Percentiles rank a stretch among this genome's conserved stretches.
phyloP scores from a whole-genome alignment of 2,329 filamentous ascomycete genomes.

The Aspergillus proliferans region DNA sequence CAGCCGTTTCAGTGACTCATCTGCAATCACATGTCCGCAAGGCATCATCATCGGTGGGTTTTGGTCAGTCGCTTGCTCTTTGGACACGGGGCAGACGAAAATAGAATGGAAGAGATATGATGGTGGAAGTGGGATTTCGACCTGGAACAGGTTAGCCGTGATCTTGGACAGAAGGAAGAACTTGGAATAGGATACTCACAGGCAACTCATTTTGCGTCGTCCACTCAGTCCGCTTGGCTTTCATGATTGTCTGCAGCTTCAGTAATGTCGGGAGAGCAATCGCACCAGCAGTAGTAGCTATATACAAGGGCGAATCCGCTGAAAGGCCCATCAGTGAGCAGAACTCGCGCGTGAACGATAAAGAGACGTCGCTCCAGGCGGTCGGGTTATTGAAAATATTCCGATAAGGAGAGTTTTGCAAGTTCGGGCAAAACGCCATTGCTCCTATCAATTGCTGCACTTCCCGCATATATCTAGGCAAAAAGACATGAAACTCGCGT shows the following conservation, averaged over 20 bases:
- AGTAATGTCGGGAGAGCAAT: slow-evolving; percentile 84
- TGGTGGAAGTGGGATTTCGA: slow-evolving; percentile 60
- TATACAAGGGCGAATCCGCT: slow-evolving; percentile 85
- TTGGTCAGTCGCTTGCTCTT: slow-evolving; percentile 85
- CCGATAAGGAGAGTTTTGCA: slow-evolving; percentile 71
- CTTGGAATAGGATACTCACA: slow-evolving; percentile 46
- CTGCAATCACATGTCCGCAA: slow-evolving; percentile 88
- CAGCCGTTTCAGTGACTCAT: slow-evolving; percentile 72
- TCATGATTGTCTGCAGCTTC: slow-evolving; percentile 83
- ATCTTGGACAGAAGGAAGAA: slow-evolving; percentile 41
- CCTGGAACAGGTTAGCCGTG: slow-evolving; percentile 36
- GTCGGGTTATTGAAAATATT: slow-evolving; percentile 66
- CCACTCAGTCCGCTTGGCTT: slow-evolving; percentile 88
- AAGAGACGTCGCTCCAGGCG: slow-evolving; percentile 75
- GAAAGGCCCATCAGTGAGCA: slow-evolving; percentile 85
- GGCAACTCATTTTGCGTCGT: slow-evolving; percentile 85
- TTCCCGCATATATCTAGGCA: slow-evolving; percentile 67
- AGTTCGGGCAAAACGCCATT: slow-evolving; percentile 70
- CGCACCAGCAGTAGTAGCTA: slow-evolving; percentile 84
- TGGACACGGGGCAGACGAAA: slow-evolving; percentile 95
- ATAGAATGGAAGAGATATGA: slow-evolving; percentile 81
- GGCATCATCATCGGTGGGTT: slow-evolving; percentile 97
- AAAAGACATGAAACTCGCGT: slow-evolving; percentile 67
- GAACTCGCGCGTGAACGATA: slow-evolving; percentile 90
- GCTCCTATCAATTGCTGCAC: slow-evolving; percentile 76